A percentile compares a stretch with the other conserved stretches of the same genome.
Evolutionary conservation across 192 early-diverging fungal genomes (phyloP).

Genomic region (Rhizoclosmatium globosum): DNA sequence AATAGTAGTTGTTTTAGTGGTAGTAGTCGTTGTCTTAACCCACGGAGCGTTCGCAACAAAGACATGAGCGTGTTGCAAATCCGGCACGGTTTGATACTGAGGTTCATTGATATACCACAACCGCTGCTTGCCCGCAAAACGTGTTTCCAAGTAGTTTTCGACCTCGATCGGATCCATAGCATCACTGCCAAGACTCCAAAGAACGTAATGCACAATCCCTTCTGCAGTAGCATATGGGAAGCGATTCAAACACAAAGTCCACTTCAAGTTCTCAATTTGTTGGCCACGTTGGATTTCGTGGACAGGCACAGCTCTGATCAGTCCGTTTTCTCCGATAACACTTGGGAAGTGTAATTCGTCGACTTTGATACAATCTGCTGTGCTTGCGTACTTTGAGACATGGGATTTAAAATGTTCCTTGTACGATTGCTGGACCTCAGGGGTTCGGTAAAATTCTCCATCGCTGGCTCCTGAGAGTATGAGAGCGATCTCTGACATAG

Average conservation of each 20-base stretch:
- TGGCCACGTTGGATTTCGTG: not conserved
- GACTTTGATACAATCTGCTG: constrained; percentile 10
- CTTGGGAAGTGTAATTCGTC: not conserved
- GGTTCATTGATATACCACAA: constrained; percentile 5
- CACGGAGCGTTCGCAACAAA: not conserved
- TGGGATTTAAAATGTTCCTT: not conserved
- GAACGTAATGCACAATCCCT: constrained; percentile 16
- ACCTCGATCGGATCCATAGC: not conserved
- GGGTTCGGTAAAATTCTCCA: not conserved
- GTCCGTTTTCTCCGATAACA: not conserved
- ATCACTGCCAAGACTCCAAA: constrained; percentile 4
- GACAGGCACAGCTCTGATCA: not conserved
- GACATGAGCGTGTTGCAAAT: constrained; percentile 1
- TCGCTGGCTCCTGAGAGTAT: too few relatives aligned
- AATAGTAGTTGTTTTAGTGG: too few relatives aligned
- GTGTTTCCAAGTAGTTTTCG: not conserved
- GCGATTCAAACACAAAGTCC: not conserved
- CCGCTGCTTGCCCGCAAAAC: not conserved
- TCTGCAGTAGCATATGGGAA: constrained; percentile 43
- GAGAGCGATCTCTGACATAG: too few relatives aligned
- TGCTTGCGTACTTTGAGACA: not conserved
- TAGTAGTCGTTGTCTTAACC: too few relatives aligned
- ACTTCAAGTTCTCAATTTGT: not conserved
- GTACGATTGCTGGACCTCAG: not conserved
- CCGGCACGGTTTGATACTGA: constrained; percentile 1